A percentile compares a stretch with the other conserved stretches of the same genome.
Evolutionary conservation across 108 stramenopile genomes (phyloP).

Genomic region (Nitzschia putrida): DNA sequence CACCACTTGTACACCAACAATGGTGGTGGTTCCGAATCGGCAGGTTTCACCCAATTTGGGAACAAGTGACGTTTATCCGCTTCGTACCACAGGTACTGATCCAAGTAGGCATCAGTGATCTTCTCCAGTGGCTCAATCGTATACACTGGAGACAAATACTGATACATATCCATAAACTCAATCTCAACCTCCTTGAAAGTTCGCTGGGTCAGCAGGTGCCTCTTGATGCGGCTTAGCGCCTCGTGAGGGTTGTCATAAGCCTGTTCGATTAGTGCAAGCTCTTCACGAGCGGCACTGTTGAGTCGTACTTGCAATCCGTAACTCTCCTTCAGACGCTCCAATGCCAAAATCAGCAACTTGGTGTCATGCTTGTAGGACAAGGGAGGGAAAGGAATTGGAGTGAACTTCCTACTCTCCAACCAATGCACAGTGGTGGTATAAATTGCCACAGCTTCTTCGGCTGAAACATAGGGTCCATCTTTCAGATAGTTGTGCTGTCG

Average conservation of each 20-base stretch:
- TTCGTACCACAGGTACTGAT: constrained; percentile 99
- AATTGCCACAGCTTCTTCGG: constrained; percentile 99
- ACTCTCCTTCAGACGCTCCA: constrained; percentile 98
- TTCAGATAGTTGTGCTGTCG: constrained; percentile 99
- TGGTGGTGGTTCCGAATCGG: constrained; percentile 98
- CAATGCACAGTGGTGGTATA: constrained; percentile 99
- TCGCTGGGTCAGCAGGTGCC: constrained; percentile 96
- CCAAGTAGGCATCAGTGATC: constrained; percentile 99
- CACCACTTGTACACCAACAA: constrained; percentile 99
- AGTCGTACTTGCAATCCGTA: constrained; percentile 92
- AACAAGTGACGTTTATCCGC: constrained; percentile 97
- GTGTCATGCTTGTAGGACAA: constrained; percentile 99
- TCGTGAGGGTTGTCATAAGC: constrained; percentile 99
- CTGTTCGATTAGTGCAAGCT: constrained; percentile 97
- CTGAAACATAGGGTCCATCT: constrained; percentile 97
- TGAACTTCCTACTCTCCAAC: constrained; percentile 98
- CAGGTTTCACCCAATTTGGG: constrained; percentile 97
- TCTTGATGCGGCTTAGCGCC: constrained; percentile 97
- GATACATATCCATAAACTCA: constrained; percentile 99
- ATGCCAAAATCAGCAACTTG: constrained; percentile 97
- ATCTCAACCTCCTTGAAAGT: constrained; percentile 99
- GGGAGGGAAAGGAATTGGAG: constrained; percentile 98
- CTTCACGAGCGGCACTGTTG: constrained; percentile 95
- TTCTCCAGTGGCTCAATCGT: constrained; percentile 97
- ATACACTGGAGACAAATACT: constrained; percentile 96